Percentiles rank a stretch among this genome's conserved stretches.
Evolutionary conservation across 1,139 yeast species (phyloP).

Genomic region (Pneumocystis oryctolagi): DNA sequence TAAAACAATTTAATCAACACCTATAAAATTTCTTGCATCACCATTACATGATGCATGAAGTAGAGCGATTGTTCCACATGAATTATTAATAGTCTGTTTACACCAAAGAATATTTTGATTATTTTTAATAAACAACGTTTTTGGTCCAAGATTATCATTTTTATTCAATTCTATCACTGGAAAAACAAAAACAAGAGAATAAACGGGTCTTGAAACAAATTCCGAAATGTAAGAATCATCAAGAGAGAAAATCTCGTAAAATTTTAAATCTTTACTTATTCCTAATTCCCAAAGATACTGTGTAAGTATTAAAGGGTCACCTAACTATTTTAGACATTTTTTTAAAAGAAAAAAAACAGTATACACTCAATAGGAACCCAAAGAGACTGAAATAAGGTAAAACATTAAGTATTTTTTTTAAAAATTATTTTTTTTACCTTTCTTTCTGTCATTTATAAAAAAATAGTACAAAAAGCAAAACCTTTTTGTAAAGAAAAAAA

Average conservation of each 20-base stretch:
- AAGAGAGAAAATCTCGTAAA: conserved; percentile 71
- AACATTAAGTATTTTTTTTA: neutral
- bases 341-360: neutral
- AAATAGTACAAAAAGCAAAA: neutral
- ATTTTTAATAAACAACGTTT: conserved; percentile 12
- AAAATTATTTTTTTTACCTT: neutral
- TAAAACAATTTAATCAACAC: conserved; percentile 23
- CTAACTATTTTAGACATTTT: neutral
- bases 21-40: conserved; percentile 24
- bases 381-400: neutral
- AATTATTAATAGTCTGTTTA: conserved; percentile 71
- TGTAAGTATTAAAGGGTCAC: conserved; percentile 71
- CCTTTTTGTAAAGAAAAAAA: neutral
- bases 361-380: neutral
- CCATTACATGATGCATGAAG: conserved; percentile 58
- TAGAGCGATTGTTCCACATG: conserved; percentile 85
- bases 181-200: conserved; percentile 60
- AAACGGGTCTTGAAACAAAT: conserved; percentile 68
- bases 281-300: conserved; percentile 56
- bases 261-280: conserved; percentile 42
- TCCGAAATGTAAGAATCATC: conserved; percentile 65
- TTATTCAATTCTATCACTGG: conserved; percentile 61
- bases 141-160: conserved; percentile 31
- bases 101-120: conserved; percentile 37
- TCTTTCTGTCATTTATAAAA: neutral